Evolutionary conservation across 441 rosid species (phyloP), one percentile per base, ranked within the genome.

Genomic region (Oxalis stricta): DNA sequence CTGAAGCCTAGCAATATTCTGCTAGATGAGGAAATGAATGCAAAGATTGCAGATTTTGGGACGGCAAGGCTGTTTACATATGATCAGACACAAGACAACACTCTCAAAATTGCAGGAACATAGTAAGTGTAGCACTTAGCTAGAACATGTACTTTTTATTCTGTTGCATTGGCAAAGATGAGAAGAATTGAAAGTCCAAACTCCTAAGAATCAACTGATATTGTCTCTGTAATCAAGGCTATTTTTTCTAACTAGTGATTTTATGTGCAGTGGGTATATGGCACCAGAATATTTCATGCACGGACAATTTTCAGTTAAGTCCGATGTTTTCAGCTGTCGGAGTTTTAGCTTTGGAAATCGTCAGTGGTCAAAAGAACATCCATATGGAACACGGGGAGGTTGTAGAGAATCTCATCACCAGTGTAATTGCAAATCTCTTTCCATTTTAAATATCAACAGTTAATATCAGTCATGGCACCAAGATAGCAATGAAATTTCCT

Each of bases 31-130:
- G 30, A 48, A 13, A 53, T 50, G 61, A 40, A 40, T 10, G 47
- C 59, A 5, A 64, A 64, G 46, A 53, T 64, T 8, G 49, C 65
- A 4, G 61, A 64, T 50, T 59, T 64, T 30, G 69, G 65, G 14
- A 50, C 46, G 65, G 65, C 60, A 4, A 39, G 48, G 40, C 24
- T 56, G 12, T 43, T 56, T 14, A 31, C 10, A 20, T 32, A 5
- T 6, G 48, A 53, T 10, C 48, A 48, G 49, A 41, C 34, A 7
- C 50, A 56, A n/a, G 50, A 23, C 4, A 48, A 31, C 16, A 61
- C 58, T 2, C 41, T 33, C 0, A 46, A 37, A 43, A 52, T 56
- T 12, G 59, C 41, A 0, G 68, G 68, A 17, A 62, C 68, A 31
- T 62, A 36, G 68, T 56, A 52, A 51, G 59, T 46, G 14, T 18